Base-by-base conservation (phyloP, 352 stramenopile genomes). In the Phytophthora idaei region DNA sequence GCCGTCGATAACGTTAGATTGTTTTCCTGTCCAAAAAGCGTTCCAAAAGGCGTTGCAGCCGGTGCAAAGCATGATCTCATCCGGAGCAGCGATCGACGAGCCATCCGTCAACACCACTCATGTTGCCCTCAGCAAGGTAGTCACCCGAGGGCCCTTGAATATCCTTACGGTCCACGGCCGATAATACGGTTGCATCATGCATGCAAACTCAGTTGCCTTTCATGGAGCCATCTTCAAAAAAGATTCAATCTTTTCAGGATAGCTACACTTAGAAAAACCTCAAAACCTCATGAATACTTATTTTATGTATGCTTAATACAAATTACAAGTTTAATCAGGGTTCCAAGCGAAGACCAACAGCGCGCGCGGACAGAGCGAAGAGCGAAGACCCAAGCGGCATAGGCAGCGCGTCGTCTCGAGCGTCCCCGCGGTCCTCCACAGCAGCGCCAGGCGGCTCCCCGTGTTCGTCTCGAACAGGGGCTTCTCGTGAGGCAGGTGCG, bases 361-460 rank as follows among this genome's bases (percentile, higher is more conserved):
- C 68, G 62, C 42, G 66, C 61, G 53, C 51, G 27, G 55, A 69
- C 39, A 71, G 44, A 61, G 66, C 61, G 45, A 74, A 64, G 65
- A 72, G 48, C 57, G 67, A 75, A 72, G 63, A 67, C 50, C 53
- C 47, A 44, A 72, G 57, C 47, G 74, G 71, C 65, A 72, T 49
- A 64, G 51, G 63, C 50, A 73, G 56, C 62, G 50, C 55, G 59
- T 53, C 58, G 55, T 72, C 58, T 73, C 57, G 57, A 75, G 41
- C 66, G 41, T 58, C 41, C 41, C 52, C 31, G 46, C 41, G 48
- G 55, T 60, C 44, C 32, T 66, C 57, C 48, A 42, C 53, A 74
- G 49, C 46, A 69, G 45, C 42, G 36, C 48, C 4, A 41, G 46
- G 39, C 42, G 53, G 28, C 58, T 62, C 37, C 41, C 47, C 67